Conservation (phyloP, 1,139 yeast species). For the Candida glucosophila region DNA sequence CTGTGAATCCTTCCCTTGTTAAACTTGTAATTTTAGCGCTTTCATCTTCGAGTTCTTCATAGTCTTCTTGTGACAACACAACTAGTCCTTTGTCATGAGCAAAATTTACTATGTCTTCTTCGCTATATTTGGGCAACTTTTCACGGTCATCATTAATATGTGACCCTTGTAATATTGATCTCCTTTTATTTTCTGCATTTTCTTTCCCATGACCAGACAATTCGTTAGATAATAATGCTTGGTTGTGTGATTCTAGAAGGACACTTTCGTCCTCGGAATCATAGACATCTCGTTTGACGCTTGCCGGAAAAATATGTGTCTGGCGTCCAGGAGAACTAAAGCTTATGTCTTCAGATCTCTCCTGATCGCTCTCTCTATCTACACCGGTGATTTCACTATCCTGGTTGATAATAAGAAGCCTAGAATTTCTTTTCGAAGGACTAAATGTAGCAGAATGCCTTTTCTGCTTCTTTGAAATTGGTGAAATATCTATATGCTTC, state of each 20-base stretch:
- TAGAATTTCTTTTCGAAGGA: neutral
- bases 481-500: neutral
- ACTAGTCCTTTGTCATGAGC: constrained; percentile 11
- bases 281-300: too few species aligned
- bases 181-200: neutral
- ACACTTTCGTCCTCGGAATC: too few species aligned
- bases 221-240: too few species aligned
- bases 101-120: constrained; percentile 22
- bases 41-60: neutral
- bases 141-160: too few species aligned
- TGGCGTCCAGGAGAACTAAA: too few species aligned
- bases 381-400: neutral
- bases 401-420: neutral
- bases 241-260: too few species aligned
- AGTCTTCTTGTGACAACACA: neutral
- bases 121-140: too few species aligned
- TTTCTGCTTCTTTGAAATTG: neutral
- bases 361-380: too few species aligned
- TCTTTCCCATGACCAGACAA: neutral
- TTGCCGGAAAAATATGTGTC: too few species aligned
- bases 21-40: too few species aligned
- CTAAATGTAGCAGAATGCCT: neutral
- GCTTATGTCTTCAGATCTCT: too few species aligned
- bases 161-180: too few species aligned
- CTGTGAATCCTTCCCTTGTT: constrained; percentile 1